phyloP scores from a whole-genome alignment of 2,329 filamentous ascomycete genomes.

The Endocalyx cinctus region DNA sequence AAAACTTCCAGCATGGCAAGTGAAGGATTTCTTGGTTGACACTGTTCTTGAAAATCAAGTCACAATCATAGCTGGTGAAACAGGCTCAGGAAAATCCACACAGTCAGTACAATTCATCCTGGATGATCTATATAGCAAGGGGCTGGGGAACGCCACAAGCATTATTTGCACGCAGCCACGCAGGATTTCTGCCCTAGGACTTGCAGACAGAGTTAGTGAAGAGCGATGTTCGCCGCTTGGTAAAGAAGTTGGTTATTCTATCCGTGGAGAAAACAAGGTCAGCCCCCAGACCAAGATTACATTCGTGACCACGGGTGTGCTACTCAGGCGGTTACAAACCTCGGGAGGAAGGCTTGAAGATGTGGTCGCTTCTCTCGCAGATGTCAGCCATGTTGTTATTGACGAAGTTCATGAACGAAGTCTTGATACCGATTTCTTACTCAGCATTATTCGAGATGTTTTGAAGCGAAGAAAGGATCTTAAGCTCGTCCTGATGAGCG shows the following conservation, averaged over 20 bases:
- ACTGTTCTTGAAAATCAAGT: constrained; percentile 77
- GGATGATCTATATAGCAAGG: constrained; percentile 77
- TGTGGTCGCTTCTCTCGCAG: constrained; percentile 73
- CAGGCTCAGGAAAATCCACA: constrained; percentile 93
- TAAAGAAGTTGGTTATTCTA: constrained; percentile 85
- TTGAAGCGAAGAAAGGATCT: constrained; percentile 69
- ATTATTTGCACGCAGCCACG: constrained; percentile 95
- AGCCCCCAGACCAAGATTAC: constrained; percentile 78
- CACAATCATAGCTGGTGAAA: constrained; percentile 95
- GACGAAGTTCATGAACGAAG: constrained; percentile 96
- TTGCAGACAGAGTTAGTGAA: constrained; percentile 91
- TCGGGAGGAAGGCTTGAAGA: constrained; percentile 77
- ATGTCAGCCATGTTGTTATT: constrained; percentile 91
- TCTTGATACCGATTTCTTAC: constrained; percentile 88
- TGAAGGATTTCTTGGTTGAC: constrained; percentile 70
- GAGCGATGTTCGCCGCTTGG: constrained; percentile 80
- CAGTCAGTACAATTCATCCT: constrained; percentile 95
- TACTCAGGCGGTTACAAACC: constrained; percentile 85
- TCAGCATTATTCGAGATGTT: constrained; percentile 82
- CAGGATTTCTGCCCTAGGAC: constrained; percentile 86
- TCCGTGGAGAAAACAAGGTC: constrained; percentile 81
- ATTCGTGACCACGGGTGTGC: constrained; percentile 92
- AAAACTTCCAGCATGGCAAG: constrained; percentile 80
- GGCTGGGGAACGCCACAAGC: constrained; percentile 73
- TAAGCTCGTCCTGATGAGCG: constrained; percentile 93